Percentiles rank a stretch among this genome's conserved stretches.
phyloP scores from a whole-genome alignment of 495 filamentous ascomycete genomes.

The Penicillium atrosanguineum region DNA sequence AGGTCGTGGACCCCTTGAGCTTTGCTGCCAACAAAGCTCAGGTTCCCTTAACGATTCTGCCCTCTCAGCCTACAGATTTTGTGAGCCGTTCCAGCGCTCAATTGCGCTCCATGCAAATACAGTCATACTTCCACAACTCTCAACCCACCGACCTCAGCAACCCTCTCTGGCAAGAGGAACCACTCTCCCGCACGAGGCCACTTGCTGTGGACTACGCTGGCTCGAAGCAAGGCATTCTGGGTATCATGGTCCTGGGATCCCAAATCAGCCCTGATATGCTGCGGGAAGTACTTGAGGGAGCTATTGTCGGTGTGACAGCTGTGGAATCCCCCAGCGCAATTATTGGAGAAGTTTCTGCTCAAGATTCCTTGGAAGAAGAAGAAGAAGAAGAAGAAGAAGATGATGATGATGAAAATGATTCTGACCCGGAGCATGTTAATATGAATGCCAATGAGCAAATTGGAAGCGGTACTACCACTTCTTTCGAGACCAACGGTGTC shows the following conservation, averaged over 20 bases:
- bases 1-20: constrained; percentile 58
- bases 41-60: constrained; percentile 40
- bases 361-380: background rate
- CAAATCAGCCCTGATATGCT: constrained; percentile 46
- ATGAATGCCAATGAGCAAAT: constrained; percentile 18
- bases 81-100: constrained; percentile 65
- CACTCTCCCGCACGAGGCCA: constrained; percentile 47
- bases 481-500: constrained; percentile 20
- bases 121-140: constrained; percentile 71
- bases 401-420: constrained; percentile 8
- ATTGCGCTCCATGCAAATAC: constrained; percentile 73
- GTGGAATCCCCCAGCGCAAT: constrained; percentile 45
- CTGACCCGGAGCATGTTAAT: constrained; percentile 21
- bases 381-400: too few species aligned
- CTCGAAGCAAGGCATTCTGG: constrained; percentile 47
- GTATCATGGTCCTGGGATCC: constrained; percentile 53
- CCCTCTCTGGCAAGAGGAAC: constrained; percentile 46
- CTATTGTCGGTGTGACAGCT: constrained; percentile 55
- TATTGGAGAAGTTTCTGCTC: constrained; percentile 9
- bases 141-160: constrained; percentile 31
- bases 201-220: constrained; percentile 58
- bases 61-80: constrained; percentile 60
- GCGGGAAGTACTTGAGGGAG: constrained; percentile 53
- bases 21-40: constrained; percentile 32
- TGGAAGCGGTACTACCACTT: background rate